Conservation (phyloP, 2,329 filamentous ascomycete species). For the Zymoseptoria pseudotritici region DNA sequence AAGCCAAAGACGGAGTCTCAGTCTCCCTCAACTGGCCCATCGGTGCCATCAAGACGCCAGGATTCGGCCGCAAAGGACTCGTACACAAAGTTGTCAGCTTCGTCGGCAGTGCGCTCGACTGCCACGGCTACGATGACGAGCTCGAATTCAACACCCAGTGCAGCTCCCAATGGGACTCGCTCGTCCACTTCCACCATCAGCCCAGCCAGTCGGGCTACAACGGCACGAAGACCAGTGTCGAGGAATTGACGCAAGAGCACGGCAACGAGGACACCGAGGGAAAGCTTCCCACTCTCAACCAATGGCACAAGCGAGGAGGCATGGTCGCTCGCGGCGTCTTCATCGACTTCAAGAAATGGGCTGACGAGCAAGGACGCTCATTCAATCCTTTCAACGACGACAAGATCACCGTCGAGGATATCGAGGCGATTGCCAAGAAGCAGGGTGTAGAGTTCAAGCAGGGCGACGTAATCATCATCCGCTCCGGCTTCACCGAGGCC, state of each 20-base stretch:
- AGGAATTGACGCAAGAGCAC: slow-evolving; percentile 22
- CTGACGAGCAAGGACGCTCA: slow-evolving; percentile 46
- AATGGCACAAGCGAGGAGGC: slow-evolving; percentile 48
- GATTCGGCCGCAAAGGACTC: slow-evolving; percentile 29
- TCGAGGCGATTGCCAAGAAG: slow-evolving; percentile 39
- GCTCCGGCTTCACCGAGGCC: slow-evolving; percentile 44
- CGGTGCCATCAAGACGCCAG: slow-evolving; percentile 30
- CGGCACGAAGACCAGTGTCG: slow-evolving; percentile 32
- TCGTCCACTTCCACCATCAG: slow-evolving; percentile 36
- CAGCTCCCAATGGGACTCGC: slow-evolving; percentile 41
- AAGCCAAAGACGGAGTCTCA: slow-evolving; percentile 36
- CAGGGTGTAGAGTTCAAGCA: slow-evolving; percentile 38
- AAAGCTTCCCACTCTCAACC: slow-evolving; percentile 27
- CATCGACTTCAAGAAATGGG: slow-evolving; percentile 53
- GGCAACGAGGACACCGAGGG: slow-evolving; percentile 22
- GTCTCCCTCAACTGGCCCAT: slow-evolving; percentile 37
- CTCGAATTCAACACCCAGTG: slow-evolving; percentile 42
- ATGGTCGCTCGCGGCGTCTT: slow-evolving; percentile 51
- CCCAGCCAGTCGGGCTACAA: slow-evolving; percentile 45
- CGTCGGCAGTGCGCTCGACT: slow-evolving; percentile 27
- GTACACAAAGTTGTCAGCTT: slow-evolving; percentile 31
- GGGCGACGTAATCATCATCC: slow-evolving; percentile 53
- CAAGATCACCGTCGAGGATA: slow-evolving; percentile 37
- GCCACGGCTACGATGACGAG: slow-evolving; percentile 39
- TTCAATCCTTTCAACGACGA: slow-evolving; percentile 48